Evolutionary conservation across 805 yeast genomes (phyloP).

Genomic region (Cyberlindnera galapagoensis): DNA sequence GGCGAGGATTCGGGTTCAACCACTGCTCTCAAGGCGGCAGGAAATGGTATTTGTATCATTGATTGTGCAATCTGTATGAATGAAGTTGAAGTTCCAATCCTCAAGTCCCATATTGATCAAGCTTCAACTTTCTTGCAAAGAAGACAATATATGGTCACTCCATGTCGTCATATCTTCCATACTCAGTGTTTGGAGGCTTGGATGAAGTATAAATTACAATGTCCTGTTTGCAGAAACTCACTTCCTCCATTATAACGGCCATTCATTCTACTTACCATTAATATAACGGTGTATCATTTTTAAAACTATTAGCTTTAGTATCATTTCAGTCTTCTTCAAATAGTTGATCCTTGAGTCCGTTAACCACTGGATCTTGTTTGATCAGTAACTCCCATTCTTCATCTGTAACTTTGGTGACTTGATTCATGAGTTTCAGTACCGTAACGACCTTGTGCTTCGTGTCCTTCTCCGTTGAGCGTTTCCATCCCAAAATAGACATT

Average conservation of each 20-base stretch:
- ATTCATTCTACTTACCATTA: too few species aligned
- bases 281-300: too few species aligned
- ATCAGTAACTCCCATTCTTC: constrained; percentile 10
- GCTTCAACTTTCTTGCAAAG: constrained; percentile 20
- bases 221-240: constrained; percentile 86
- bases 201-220: constrained; percentile 90
- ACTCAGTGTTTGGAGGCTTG: constrained; percentile 83
- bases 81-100: constrained; percentile 54
- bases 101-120: constrained; percentile 21
- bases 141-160: constrained; percentile 73
- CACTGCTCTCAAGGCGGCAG: constrained; percentile 23
- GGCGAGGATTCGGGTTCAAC: constrained; percentile 19
- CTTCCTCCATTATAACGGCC: constrained; percentile 73
- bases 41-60: constrained; percentile 39
- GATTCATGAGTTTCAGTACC: constrained; percentile 4
- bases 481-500: constrained; percentile 13
- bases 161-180: constrained; percentile 88
- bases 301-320: too few species aligned
- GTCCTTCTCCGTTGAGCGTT: constrained; percentile 6
- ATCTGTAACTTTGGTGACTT: constrained; percentile 4
- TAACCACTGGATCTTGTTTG: too few species aligned
- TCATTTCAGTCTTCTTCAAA: too few species aligned
- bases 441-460: constrained; percentile 3
- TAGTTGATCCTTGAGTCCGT: too few species aligned
- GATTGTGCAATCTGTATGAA: constrained; percentile 93